These are phyloP conservation scores for Saccharomycopsis sp. DNA, from an alignment of 805 yeast species.

Conservation along the genomic window DNA sequence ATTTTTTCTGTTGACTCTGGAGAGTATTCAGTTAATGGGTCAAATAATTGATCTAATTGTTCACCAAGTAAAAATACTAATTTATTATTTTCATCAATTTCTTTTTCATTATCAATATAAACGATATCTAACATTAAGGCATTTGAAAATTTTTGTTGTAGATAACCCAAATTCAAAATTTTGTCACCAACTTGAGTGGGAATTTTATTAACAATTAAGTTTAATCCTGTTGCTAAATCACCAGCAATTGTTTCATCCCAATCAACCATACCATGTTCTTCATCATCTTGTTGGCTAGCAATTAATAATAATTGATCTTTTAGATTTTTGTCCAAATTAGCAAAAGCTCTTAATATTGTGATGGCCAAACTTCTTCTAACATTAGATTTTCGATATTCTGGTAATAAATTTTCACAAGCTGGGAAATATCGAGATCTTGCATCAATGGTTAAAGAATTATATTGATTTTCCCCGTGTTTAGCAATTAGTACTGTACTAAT, in stretches of 20 bases:
- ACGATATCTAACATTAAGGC: slow-evolving; percentile 65
- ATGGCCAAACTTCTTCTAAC: slow-evolving; percentile 73
- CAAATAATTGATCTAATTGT: slow-evolving; percentile 80
- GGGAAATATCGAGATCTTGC: slow-evolving; percentile 61
- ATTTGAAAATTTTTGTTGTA: slow-evolving; percentile 37
- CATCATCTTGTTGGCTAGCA: slow-evolving; percentile 3
- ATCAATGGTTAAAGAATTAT: slow-evolving; percentile 46
- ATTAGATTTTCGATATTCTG: slow-evolving; percentile 38
- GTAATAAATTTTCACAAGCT: slow-evolving; percentile 60
- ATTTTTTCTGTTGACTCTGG: slow-evolving; percentile 75
- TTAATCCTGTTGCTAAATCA: slow-evolving; percentile 56
- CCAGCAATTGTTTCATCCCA: slow-evolving; percentile 88
- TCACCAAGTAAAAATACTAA: slow-evolving; percentile 71
- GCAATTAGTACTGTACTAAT: slow-evolving; percentile 49
- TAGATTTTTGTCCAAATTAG: slow-evolving; percentile 35
- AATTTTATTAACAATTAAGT: slow-evolving; percentile 36
- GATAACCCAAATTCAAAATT: slow-evolving; percentile 45
- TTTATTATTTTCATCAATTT: slow-evolving; percentile 59
- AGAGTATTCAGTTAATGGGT: slow-evolving; percentile 82
- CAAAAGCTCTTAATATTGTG: slow-evolving; percentile 55
- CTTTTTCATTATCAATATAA: slow-evolving; percentile 43
- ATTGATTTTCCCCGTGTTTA: slow-evolving; percentile 55
- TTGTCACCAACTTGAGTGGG: slow-evolving; percentile 50
- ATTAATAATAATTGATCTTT: slow-evolving; percentile 17
- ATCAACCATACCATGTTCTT: slow-evolving; percentile 23